These are phyloP conservation scores for Botrytis fabae DNA, from an alignment of 2,329 filamentous ascomycete genomes.

Conservation along the genomic window DNA sequence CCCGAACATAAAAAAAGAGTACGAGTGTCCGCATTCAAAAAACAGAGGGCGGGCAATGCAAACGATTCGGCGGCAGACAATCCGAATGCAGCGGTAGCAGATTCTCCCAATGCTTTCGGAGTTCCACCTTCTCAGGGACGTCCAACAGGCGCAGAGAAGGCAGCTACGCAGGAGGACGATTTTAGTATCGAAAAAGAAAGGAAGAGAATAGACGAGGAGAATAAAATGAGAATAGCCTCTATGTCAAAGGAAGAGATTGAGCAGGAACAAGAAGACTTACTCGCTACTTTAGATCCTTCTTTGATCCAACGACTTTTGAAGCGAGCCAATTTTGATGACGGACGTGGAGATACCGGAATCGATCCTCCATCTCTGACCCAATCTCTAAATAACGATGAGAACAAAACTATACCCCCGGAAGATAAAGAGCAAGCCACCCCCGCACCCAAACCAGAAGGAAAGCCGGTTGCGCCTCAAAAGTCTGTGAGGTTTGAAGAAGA, in stretches of 20 bases:
- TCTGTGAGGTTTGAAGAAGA: constrained; percentile 44
- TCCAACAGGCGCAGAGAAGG: constrained; percentile 29
- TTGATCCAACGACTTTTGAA: constrained; percentile 73
- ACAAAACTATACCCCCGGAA: not conserved
- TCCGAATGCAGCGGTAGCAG: constrained; percentile 24
- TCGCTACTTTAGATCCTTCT: constrained; percentile 71
- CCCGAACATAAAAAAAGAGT: constrained; percentile 82
- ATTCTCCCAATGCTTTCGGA: constrained; percentile 31
- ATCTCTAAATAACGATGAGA: constrained; percentile 1
- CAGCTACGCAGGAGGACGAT: constrained; percentile 31
- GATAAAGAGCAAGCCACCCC: constrained; percentile 25
- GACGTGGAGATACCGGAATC: constrained; percentile 39
- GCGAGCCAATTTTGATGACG: constrained; percentile 40
- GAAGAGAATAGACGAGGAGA: constrained; percentile 78
- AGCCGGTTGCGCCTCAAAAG: constrained; percentile 45
- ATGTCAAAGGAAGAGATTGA: constrained; percentile 86
- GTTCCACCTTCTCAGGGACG: constrained; percentile 24
- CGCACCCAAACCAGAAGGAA: constrained; percentile 33
- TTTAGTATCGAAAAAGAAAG: constrained; percentile 58
- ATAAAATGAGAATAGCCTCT: constrained; percentile 66
- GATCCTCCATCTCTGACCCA: constrained; percentile 24
- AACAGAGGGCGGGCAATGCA: constrained; percentile 49
- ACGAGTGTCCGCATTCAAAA: constrained; percentile 76
- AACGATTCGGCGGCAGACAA: constrained; percentile 24
- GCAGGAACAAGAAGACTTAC: constrained; percentile 75